Conservation (phyloP, 139 green algal species). For the Closterium sp. region DNA sequence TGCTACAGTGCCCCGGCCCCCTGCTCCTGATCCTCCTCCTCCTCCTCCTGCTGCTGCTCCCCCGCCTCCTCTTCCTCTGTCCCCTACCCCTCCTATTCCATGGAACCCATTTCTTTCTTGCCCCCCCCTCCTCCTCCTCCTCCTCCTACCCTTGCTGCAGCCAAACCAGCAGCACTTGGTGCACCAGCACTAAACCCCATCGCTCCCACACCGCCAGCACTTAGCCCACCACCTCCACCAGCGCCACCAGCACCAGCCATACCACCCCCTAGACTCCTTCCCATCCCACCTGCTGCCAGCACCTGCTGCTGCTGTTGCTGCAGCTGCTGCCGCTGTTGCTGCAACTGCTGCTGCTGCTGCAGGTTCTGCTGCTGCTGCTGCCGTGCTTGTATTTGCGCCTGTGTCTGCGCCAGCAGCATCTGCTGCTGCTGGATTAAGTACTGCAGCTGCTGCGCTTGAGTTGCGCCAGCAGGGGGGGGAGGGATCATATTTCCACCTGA, state of each 20-base stretch:
- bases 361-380: neutral
- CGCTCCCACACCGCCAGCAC: neutral
- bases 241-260: neutral
- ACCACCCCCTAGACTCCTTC: neutral
- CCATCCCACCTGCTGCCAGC: neutral
- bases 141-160: no score
- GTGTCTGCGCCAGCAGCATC: neutral
- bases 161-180: neutral
- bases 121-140: neutral
- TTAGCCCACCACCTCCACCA: no score
- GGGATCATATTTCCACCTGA: neutral
- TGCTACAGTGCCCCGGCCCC: neutral
- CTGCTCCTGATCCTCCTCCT: neutral
- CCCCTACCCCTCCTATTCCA: neutral
- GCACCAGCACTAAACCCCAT: no score
- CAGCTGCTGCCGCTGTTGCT: neutral
- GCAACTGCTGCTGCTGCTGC: neutral
- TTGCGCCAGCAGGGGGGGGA: neutral
- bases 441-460: neutral
- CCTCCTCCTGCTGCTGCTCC: neutral
- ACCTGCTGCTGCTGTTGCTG: neutral
- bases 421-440: neutral
- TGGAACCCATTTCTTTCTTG: neutral
- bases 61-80: neutral
- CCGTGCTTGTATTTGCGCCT: neutral